Conservation (phyloP, 768 basidiomycete species). For the Daedalea quercina region DNA sequence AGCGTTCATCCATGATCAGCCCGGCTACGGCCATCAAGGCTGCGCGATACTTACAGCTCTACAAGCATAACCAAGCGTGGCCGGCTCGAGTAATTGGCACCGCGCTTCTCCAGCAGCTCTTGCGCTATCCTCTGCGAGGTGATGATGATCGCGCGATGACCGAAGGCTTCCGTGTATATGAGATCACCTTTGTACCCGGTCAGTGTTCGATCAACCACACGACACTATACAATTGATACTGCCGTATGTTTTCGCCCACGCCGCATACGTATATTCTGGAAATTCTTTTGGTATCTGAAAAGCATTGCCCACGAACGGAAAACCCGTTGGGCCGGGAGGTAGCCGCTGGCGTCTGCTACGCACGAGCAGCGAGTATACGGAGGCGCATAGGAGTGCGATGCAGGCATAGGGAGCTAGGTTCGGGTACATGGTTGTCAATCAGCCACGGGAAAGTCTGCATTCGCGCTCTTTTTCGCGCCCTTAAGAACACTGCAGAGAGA, state of each 20-base stretch:
- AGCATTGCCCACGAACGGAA: constrained; percentile 16
- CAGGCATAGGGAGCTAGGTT: background rate
- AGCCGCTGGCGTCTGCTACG: background rate
- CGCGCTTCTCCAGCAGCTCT: constrained; percentile 23
- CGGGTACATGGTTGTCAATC: background rate
- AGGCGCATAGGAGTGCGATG: background rate
- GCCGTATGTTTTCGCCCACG: too few relatives aligned
- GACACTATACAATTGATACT: too few relatives aligned
- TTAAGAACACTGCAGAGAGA: too few relatives aligned
- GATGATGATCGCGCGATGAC: constrained; percentile 16
- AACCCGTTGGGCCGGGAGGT: constrained; percentile 15
- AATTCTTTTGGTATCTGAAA: constrained; percentile 12
- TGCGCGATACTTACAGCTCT: constrained; percentile 11
- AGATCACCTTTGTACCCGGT: constrained; percentile 10
- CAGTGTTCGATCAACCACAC: too few relatives aligned
- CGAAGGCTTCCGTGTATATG: constrained; percentile 13
- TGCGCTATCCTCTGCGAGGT: constrained; percentile 12
- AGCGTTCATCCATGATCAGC: background rate
- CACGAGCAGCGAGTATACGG: background rate
- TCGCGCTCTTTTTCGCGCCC: too few relatives aligned
- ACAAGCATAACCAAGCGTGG: constrained; percentile 10
- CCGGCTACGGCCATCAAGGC: too few relatives aligned
- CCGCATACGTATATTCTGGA: constrained; percentile 5
- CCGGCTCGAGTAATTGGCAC: constrained; percentile 20
- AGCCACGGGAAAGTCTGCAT: too few relatives aligned